Evolutionary conservation across 257 asterid genomes (phyloP), one percentile per base, ranked within the genome.

Genomic region (Nicotiana obtusifolia): DNA sequence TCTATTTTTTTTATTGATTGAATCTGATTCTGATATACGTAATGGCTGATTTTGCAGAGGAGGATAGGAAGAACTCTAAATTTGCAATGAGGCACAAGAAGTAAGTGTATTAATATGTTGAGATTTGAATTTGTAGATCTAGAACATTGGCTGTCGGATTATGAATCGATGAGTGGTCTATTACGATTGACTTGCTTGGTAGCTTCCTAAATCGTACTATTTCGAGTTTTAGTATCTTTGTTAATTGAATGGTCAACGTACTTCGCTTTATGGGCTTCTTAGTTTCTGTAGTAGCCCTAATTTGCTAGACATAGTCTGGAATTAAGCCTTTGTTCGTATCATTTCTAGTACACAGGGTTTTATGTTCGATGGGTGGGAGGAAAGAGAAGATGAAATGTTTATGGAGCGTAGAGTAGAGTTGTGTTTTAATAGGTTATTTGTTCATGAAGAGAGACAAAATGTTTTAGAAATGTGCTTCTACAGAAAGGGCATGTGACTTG

Each of bases 51-150:
- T 53, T 57, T 64, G 37, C 83, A 86, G 89, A 86, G 84, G 85
- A 86, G 76, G 89, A 86, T 5, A 75, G 56, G 20, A 86, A 86
- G 71, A 86, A 83, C 57, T 86, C 89, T 3, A 61, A 67, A 33
- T 84, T 86, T 44, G 85, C 76, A 10, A 85, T 81, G 81, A 75
- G 85, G 77, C 89, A 86, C 64, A 60, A 64, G 52, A 83, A 83
- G 86, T 86, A 81, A 85, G 88, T 82, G 14, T 15, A 53, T 13
- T 57, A 10, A 31, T 41, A 57, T 15, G 0, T 77, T 35, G 47
- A 28, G 31, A 20, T 47, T 69, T 76, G 64, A 37, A 60, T 81
- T 71, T 75, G n/a, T 73, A 49, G 65, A 80, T 80, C 83, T 80
- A 44, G 49, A 11, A 16, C 15, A 22, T 35, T 10, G 30, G 19